These are phyloP conservation scores for Alternaria angustiovoidea DNA, from an alignment of 2,329 filamentous ascomycete species.

Conservation along the genomic window DNA sequence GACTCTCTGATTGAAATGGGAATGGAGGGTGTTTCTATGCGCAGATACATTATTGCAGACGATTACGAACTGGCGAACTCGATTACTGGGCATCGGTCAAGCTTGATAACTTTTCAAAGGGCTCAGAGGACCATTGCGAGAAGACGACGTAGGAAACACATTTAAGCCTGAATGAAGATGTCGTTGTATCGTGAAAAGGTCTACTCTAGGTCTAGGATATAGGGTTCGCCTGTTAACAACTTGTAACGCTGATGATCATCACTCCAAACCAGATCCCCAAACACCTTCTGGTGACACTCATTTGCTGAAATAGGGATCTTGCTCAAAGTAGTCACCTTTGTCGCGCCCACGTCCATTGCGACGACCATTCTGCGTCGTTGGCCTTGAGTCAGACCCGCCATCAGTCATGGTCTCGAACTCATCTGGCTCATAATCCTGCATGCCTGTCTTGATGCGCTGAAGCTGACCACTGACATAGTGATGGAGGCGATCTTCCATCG, in stretches of 20 bases:
- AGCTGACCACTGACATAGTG: slow-evolving; percentile 85
- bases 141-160: not conserved
- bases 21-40: no score
- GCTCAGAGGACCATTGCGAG: not conserved
- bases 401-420: slow-evolving; percentile 69
- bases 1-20: no score
- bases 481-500: slow-evolving; percentile 70
- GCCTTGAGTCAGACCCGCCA: slow-evolving; percentile 36
- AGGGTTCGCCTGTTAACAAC: slow-evolving; percentile 14
- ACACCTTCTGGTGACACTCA: slow-evolving; percentile 11
- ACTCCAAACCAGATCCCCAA: not conserved
- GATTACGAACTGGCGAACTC: no score
- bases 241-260: slow-evolving; percentile 9
- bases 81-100: no score
- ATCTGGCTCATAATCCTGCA: slow-evolving; percentile 63
- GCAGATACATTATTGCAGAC: no score
- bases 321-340: slow-evolving; percentile 40
- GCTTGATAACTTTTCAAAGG: no score
- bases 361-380: slow-evolving; percentile 36
- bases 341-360: slow-evolving; percentile 28
- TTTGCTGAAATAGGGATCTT: slow-evolving; percentile 39
- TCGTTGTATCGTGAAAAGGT: slow-evolving; percentile 6
- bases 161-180: not conserved
- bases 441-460: slow-evolving; percentile 71
- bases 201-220: slow-evolving; percentile 32